phyloP scores from a whole-genome alignment of 306 rosid genomes.

The Begonia loranthoides region DNA sequence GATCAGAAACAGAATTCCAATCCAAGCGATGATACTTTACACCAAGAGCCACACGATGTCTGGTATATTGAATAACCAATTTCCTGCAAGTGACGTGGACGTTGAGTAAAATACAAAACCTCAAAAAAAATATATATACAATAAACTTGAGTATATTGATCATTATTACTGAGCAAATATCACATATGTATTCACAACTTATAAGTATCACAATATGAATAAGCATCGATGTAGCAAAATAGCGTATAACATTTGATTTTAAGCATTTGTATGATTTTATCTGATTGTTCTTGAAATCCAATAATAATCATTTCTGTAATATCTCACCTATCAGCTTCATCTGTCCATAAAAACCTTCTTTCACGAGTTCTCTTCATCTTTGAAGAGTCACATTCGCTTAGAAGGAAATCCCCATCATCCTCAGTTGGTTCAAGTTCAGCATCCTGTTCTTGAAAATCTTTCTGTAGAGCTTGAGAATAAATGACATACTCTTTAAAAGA shows the following conservation, averaged over 20 bases:
- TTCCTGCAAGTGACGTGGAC: constrained; percentile 38
- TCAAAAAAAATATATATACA: background rate
- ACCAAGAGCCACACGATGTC: constrained; percentile 69
- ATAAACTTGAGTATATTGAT: constrained; percentile 2
- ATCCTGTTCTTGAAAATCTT: constrained; percentile 24
- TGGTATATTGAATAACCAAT: constrained; percentile 71
- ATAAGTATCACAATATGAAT: constrained; percentile 3
- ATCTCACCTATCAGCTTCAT: constrained; percentile 77
- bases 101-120: constrained; percentile 11
- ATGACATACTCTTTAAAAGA: constrained; percentile 21
- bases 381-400: constrained; percentile 26
- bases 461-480: constrained; percentile 24
- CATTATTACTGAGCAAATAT: background rate
- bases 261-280: background rate
- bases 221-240: constrained; percentile 3
- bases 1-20: constrained; percentile 61
- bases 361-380: constrained; percentile 52
- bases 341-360: constrained; percentile 71
- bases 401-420: constrained; percentile 34
- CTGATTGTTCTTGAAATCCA: background rate
- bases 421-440: constrained; percentile 20
- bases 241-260: background rate
- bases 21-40: constrained; percentile 51
- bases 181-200: constrained; percentile 5
- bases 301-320: background rate